Conservation (phyloP, 2,329 filamentous ascomycete genomes). For the Paraphoma sp. region DNA sequence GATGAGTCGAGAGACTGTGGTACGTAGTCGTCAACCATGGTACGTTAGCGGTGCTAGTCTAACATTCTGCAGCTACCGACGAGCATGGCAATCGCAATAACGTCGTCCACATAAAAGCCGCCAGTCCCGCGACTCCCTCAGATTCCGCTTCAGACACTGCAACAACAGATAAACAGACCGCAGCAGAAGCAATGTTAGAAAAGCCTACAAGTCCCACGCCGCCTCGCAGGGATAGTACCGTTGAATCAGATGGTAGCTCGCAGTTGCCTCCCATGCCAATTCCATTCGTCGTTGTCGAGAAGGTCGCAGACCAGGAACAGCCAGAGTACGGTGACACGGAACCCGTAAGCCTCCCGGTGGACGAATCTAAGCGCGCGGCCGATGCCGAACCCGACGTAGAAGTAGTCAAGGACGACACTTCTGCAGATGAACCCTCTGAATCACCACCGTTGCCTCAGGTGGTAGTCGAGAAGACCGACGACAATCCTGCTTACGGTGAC, state of each 20-base stretch:
- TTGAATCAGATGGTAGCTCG: slow-evolving; percentile 6
- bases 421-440: slow-evolving; percentile 14
- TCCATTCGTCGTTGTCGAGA: slow-evolving; percentile 32
- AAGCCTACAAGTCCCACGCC: background rate
- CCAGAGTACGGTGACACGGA: slow-evolving; percentile 24
- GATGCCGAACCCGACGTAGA: slow-evolving; percentile 32
- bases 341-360: slow-evolving; percentile 11
- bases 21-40: slow-evolving; percentile 47
- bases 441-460: slow-evolving; percentile 29
- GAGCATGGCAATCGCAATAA: slow-evolving; percentile 63
- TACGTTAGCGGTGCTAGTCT: slow-evolving; percentile 10
- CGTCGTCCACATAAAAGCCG: slow-evolving; percentile 48
- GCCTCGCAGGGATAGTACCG: slow-evolving; percentile 24
- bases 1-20: slow-evolving; percentile 68
- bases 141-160: slow-evolving; percentile 3
- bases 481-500: slow-evolving; percentile 42
- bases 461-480: slow-evolving; percentile 46
- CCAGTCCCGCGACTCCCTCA: background rate
- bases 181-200: background rate
- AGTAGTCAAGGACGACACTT: slow-evolving; percentile 16
- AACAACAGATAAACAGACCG: background rate
- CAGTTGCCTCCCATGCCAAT: slow-evolving; percentile 17
- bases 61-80: slow-evolving; percentile 54
- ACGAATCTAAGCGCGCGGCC: slow-evolving; percentile 25
- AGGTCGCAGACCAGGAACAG: slow-evolving; percentile 23